Evolutionary conservation across 192 early-diverging fungal species (phyloP).

Genomic region (Chytriomyces hyalinus): DNA sequence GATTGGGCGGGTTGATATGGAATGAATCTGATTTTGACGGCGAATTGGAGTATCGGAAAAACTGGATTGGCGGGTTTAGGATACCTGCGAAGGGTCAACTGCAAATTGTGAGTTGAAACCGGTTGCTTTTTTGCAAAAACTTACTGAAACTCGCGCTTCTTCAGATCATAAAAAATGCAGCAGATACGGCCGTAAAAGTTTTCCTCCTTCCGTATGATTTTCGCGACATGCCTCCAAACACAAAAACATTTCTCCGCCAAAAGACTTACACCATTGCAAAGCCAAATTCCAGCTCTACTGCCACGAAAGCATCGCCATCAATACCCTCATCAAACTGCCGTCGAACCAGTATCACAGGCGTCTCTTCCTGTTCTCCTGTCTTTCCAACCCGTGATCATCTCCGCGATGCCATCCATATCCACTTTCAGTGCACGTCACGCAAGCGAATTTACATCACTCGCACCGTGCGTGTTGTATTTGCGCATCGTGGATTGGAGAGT

Average conservation of each 20-base stretch:
- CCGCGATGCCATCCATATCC: conserved; percentile 80
- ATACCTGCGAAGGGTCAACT: conserved; percentile 76
- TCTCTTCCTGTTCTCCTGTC: not conserved
- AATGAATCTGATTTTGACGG: not conserved
- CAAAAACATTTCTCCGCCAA: conserved; percentile 82
- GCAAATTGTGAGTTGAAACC: conserved; percentile 62
- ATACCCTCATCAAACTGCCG: not conserved
- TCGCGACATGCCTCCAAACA: conserved; percentile 68
- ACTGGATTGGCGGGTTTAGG: conserved; percentile 63
- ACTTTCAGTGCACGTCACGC: conserved; percentile 64
- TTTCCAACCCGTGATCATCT: conserved; percentile 46
- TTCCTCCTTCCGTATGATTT: conserved; percentile 84
- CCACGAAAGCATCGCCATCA: conserved; percentile 13
- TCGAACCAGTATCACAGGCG: not conserved
- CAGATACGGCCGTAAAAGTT: conserved; percentile 76
- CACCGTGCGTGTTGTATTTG: conserved; percentile 76
- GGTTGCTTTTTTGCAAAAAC: not conserved
- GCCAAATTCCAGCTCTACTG: conserved; percentile 1
- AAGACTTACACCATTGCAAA: conserved; percentile 63
- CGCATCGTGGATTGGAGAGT: conserved; percentile 63
- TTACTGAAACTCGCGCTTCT: not conserved
- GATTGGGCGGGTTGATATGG: conserved; percentile 33
- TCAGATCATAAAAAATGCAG: conserved; percentile 77
- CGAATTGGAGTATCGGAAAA: conserved; percentile 20
- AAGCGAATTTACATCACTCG: conserved; percentile 68